Conservation (phyloP, 768 basidiomycete species). For the Pulveroboletus sp. region DNA sequence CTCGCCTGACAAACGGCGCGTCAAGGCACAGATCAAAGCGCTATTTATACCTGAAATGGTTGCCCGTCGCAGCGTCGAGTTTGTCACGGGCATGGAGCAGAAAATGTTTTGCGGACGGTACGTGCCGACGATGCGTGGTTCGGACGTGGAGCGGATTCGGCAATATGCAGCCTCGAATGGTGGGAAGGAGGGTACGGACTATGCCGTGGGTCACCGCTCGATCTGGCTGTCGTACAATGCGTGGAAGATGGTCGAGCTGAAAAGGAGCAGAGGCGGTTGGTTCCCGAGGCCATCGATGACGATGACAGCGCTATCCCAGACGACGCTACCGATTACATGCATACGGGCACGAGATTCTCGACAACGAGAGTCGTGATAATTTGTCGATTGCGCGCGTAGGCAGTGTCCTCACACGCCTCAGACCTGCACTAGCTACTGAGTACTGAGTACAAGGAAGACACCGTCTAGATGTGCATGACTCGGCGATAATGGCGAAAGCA, state of each 20-base stretch:
- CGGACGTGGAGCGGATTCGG: slow-evolving; percentile 59
- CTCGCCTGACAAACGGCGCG: slow-evolving; percentile 81
- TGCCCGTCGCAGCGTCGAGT: slow-evolving; percentile 63
- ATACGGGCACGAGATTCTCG: slow-evolving; percentile 40
- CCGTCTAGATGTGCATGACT: too few relatives aligned
- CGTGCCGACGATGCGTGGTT: slow-evolving; percentile 73
- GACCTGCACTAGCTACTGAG: too few relatives aligned
- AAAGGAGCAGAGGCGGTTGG: slow-evolving; percentile 48
- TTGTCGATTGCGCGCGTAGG: slow-evolving; percentile 52
- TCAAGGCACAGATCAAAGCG: slow-evolving; percentile 76
- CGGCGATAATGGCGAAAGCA: too few relatives aligned
- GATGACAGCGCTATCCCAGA: slow-evolving; percentile 61
- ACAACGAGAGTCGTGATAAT: slow-evolving; percentile 64
- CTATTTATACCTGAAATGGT: slow-evolving; percentile 74
- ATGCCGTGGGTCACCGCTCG: slow-evolving; percentile 56
- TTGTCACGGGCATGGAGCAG: slow-evolving; percentile 59
- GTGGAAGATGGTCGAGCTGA: slow-evolving; percentile 86
- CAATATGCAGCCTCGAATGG: slow-evolving; percentile 76
- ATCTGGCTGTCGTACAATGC: slow-evolving; percentile 76
- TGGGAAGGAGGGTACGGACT: slow-evolving; percentile 78
- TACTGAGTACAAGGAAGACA: too few relatives aligned
- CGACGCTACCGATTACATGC: slow-evolving; percentile 68
- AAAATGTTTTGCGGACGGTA: slow-evolving; percentile 73
- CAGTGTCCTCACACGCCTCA: too few relatives aligned
- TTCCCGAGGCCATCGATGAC: slow-evolving; percentile 42